A percentile compares a stretch with the other conserved stretches of the same genome.
Evolutionary conservation across 306 rosid species (phyloP).

Genomic region (Dryas octopetala): DNA sequence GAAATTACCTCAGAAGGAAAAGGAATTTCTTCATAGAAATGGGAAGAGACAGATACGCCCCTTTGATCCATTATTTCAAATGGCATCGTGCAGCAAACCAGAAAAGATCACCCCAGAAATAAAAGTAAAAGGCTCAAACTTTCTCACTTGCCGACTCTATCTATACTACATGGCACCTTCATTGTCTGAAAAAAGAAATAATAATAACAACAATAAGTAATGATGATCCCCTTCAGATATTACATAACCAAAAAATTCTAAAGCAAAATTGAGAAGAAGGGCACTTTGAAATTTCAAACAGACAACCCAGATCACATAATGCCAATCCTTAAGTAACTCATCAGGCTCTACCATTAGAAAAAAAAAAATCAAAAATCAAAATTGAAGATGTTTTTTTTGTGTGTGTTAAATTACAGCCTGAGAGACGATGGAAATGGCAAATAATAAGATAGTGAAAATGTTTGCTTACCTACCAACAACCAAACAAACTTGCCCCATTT

Average conservation of each 20-base stretch:
- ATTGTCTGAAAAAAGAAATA: conserved; percentile 29
- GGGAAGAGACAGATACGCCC: conserved; percentile 61
- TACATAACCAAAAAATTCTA: not conserved
- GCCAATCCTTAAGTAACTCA: not conserved
- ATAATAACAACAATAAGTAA: not conserved
- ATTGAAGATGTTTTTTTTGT: not conserved
- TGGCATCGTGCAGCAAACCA: conserved; percentile 59
- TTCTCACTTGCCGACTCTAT: conserved; percentile 30
- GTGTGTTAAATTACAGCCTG: not conserved
- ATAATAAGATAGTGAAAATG: conserved; percentile 8
- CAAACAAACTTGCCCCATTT: conserved; percentile 44
- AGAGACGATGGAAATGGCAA: not conserved
- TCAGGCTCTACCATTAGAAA: not conserved
- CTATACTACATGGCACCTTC: conserved; percentile 21
- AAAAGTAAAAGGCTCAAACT: conserved; percentile 21
- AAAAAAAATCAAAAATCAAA: not conserved
- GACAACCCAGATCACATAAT: not conserved
- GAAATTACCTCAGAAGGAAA: conserved; percentile 58
- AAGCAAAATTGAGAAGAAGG: not conserved
- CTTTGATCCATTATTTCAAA: conserved; percentile 67
- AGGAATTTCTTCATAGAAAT: conserved; percentile 54
- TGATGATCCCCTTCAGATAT: not conserved
- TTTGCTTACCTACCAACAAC: conserved; percentile 61
- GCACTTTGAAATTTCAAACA: not conserved
- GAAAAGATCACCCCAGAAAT: conserved; percentile 19